Conservation (phyloP, 2,329 filamentous ascomycete genomes). For the Aureobasidium sp. region DNA sequence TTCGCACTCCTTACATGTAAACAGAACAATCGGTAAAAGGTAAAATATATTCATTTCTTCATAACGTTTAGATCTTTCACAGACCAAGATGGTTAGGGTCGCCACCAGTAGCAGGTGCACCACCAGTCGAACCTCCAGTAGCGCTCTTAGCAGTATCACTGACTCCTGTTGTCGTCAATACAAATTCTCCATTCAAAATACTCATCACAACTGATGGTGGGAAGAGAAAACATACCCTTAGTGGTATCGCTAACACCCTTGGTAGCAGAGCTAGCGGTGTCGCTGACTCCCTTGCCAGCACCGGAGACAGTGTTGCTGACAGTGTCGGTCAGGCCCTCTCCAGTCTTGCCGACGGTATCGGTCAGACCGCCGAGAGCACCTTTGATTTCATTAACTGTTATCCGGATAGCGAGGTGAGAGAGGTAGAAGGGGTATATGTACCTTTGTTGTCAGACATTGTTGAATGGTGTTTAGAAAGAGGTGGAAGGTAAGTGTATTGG, state of each 20-base stretch:
- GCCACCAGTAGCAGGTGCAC: background rate
- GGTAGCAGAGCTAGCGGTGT: constrained; percentile 12
- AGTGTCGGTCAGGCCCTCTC: constrained; percentile 20
- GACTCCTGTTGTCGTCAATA: background rate
- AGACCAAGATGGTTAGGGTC: constrained; percentile 6
- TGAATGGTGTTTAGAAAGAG: background rate
- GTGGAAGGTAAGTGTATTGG: too few species aligned
- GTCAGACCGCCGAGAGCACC: constrained; percentile 20
- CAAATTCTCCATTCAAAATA: too few species aligned
- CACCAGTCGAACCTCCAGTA: background rate
- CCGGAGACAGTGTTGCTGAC: constrained; percentile 24
- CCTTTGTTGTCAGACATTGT: background rate
- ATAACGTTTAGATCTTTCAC: background rate
- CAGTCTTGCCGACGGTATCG: constrained; percentile 27
- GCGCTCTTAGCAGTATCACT: background rate
- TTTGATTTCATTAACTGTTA: background rate
- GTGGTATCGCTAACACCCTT: constrained; percentile 14
- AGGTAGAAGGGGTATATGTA: background rate
- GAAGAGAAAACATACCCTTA: constrained; percentile 11
- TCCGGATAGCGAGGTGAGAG: too few species aligned
- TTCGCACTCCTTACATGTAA: too few species aligned
- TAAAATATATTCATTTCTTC: too few species aligned
- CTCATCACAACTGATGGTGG: too few species aligned
- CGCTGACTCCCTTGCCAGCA: constrained; percentile 13
- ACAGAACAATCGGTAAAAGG: too few species aligned